Percentiles rank a stretch among this genome's conserved stretches.
These are phyloP conservation scores for Verbascum thapsus DNA, from an alignment of 257 asterid genomes.

Conservation along the genomic window DNA sequence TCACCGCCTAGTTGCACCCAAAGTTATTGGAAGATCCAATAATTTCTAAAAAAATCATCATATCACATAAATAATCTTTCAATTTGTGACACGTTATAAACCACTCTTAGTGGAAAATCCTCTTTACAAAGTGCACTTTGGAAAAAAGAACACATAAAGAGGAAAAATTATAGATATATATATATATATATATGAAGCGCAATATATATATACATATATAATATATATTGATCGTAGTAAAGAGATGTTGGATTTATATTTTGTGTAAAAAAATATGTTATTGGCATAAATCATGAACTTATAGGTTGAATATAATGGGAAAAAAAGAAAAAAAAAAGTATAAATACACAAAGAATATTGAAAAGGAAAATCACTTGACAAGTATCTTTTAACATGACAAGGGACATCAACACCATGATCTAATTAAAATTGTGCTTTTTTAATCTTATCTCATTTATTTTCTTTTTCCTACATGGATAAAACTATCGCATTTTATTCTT, in stretches of 20 bases:
- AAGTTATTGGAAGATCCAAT: constrained; percentile 40
- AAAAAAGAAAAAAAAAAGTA: not conserved
- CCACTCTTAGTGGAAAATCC: constrained; percentile 65
- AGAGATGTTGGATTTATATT: no score
- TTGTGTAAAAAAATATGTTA: no score
- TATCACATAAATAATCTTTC: constrained; percentile 33
- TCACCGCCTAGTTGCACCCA: constrained; percentile 42
- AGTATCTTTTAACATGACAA: constrained; percentile 36
- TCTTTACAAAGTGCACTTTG: constrained; percentile 50
- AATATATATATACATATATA: no score
- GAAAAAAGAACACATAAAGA: constrained; percentile 19
- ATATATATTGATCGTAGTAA: no score
- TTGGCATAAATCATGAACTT: no score
- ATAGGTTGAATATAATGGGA: no score
- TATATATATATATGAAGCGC: no score
- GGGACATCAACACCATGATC: constrained; percentile 38
- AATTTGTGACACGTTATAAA: constrained; percentile 41
- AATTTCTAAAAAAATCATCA: not conserved
- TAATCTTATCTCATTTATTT: constrained; percentile 37
- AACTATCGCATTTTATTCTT: not conserved
- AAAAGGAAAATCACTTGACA: constrained; percentile 51
- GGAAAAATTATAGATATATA: no score
- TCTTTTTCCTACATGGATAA: constrained; percentile 36
- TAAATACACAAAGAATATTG: constrained; percentile 35
- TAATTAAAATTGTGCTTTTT: constrained; percentile 30